Evolutionary conservation across 1,284 basidiomycete species (phyloP).

Genomic region (Anthracocystis panici-leucophaei): DNA sequence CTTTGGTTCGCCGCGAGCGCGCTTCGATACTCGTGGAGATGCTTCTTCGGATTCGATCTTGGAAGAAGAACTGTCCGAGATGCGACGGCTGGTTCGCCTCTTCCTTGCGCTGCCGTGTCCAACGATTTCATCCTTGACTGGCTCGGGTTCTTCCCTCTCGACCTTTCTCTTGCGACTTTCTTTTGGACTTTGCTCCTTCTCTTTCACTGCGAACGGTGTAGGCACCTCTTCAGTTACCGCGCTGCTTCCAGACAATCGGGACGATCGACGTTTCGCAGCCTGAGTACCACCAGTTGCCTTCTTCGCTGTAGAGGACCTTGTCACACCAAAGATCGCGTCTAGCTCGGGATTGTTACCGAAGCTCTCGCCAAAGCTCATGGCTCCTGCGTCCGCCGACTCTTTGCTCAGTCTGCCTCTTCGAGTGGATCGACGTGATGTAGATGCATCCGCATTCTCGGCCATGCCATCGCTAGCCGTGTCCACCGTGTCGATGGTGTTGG

Average conservation of each 20-base stretch:
- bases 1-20: constrained; percentile 4
- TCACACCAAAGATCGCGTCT: constrained; percentile 39
- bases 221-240: neutral
- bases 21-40: constrained; percentile 18
- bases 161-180: constrained; percentile 32
- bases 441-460: constrained; percentile 7
- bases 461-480: constrained; percentile 17
- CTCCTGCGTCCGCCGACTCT: constrained; percentile 8
- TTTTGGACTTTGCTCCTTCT: neutral
- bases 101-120: constrained; percentile 2
- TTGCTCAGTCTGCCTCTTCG: constrained; percentile 9
- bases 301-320: neutral
- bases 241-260: constrained; percentile 27
- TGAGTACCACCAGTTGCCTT: neutral
- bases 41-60: constrained; percentile 3
- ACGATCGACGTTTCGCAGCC: constrained; percentile 25
- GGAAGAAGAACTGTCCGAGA: constrained; percentile 3
- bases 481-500: constrained; percentile 12
- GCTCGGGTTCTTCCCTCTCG: constrained; percentile 1
- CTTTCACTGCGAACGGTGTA: neutral
- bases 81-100: constrained; percentile 23
- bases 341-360: constrained; percentile 48
- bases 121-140: neutral
- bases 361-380: constrained; percentile 29
- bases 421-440: constrained; percentile 13